These are phyloP conservation scores for Coemansia sp. DNA, from an alignment of 192 early-diverging fungal species.

Conservation along the genomic window DNA sequence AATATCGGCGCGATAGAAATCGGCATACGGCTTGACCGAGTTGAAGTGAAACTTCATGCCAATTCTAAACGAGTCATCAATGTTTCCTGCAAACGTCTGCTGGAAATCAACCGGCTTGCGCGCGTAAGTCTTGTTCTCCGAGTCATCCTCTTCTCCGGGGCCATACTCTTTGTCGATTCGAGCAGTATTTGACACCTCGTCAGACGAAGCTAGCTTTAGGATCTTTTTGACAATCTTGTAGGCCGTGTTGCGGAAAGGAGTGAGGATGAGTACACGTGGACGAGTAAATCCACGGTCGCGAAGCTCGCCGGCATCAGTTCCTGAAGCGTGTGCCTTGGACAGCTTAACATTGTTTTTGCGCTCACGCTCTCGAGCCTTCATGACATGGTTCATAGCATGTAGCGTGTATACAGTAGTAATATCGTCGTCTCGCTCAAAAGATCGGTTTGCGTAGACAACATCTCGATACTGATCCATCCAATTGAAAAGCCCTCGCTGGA, in stretches of 20 bases:
- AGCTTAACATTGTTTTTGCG: slow-evolving; percentile 76
- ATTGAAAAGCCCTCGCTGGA: slow-evolving; percentile 61
- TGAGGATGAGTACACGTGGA: slow-evolving; percentile 84
- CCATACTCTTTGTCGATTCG: slow-evolving; percentile 79
- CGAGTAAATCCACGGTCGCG: slow-evolving; percentile 96
- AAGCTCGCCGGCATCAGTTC: slow-evolving; percentile 65
- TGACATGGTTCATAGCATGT: slow-evolving; percentile 90
- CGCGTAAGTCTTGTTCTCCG: slow-evolving; percentile 41
- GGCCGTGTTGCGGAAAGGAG: slow-evolving; percentile 83
- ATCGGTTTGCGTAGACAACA: slow-evolving; percentile 66
- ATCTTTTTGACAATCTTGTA: slow-evolving; percentile 76
- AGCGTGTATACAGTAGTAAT: slow-evolving; percentile 71
- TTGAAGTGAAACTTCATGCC: slow-evolving; percentile 88
- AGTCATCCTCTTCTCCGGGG: slow-evolving; percentile 59
- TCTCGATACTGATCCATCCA: slow-evolving; percentile 76
- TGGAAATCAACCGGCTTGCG: slow-evolving; percentile 78
- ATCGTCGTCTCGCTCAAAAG: slow-evolving; percentile 60
- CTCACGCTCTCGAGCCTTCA: slow-evolving; percentile 65
- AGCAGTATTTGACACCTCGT: slow-evolving; percentile 80
- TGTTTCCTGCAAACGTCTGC: slow-evolving; percentile 87
- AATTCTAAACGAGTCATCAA: slow-evolving; percentile 92
- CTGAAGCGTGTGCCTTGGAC: slow-evolving; percentile 57
- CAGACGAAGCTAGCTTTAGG: slow-evolving; percentile 71
- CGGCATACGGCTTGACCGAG: slow-evolving; percentile 80
- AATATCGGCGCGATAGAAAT: slow-evolving; percentile 89